A percentile compares a stretch with the other conserved stretches of the same genome.
These are phyloP conservation scores for Aspergillus quadrilineatus DNA, from an alignment of 2,329 filamentous ascomycete species.

Conservation along the genomic window DNA sequence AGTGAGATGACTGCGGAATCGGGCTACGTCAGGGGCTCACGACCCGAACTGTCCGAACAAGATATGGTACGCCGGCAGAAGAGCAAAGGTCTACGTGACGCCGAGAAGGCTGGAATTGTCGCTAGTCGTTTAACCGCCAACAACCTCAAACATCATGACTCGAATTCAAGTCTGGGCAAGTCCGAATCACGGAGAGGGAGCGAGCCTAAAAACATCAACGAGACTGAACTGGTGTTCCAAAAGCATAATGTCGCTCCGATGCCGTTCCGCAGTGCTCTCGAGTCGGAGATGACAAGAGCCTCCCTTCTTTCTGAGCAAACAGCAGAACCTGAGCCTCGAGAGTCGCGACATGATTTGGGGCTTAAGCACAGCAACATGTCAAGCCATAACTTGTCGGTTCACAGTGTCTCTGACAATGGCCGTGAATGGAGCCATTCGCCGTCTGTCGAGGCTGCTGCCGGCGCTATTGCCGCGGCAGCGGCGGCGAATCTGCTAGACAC, in stretches of 20 bases:
- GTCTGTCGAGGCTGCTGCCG: slow-evolving; percentile 33
- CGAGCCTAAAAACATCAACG: slow-evolving; percentile 42
- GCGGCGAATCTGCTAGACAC: slow-evolving; percentile 37
- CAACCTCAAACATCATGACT: slow-evolving; percentile 64
- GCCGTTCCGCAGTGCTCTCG: slow-evolving; percentile 82
- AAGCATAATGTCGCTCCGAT: slow-evolving; percentile 70
- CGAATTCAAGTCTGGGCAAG: slow-evolving; percentile 57
- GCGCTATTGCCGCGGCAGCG: slow-evolving; percentile 42
- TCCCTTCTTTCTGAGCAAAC: slow-evolving; percentile 83
- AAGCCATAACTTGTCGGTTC: slow-evolving; percentile 50
- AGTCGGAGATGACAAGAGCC: slow-evolving; percentile 76
- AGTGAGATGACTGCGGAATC: slow-evolving; percentile 49
- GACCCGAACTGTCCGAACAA: slow-evolving; percentile 52
- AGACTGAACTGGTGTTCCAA: slow-evolving; percentile 55
- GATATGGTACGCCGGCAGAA: slow-evolving; percentile 54
- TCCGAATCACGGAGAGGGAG: slow-evolving; percentile 42
- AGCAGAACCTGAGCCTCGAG: slow-evolving; percentile 65
- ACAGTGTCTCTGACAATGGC: slow-evolving; percentile 47
- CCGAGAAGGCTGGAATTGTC: slow-evolving; percentile 55
- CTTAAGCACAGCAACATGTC: slow-evolving; percentile 64
- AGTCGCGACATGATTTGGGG: slow-evolving; percentile 57
- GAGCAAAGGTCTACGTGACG: slow-evolving; percentile 56
- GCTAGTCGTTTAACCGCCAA: slow-evolving; percentile 62
- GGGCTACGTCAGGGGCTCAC: slow-evolving; percentile 44
- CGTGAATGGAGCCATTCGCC: slow-evolving; percentile 37